These are phyloP conservation scores for Hyparrhenia diplandra DNA, from an alignment of 176 grass and related monocot species.

Conservation along the genomic window DNA sequence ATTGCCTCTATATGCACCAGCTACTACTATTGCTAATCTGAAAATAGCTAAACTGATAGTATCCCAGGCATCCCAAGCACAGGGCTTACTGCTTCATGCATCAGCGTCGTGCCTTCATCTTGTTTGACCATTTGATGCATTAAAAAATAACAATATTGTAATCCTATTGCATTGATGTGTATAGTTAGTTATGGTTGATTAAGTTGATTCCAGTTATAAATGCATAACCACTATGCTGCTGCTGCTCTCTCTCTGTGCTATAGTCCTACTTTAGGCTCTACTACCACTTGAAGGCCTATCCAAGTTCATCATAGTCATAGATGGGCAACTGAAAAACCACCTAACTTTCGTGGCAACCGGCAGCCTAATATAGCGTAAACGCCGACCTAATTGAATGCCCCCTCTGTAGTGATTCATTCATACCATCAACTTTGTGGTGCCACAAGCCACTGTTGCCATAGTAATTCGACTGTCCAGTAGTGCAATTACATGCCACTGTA, in stretches of 20 bases:
- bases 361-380: slow-evolving; percentile 29
- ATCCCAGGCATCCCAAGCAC: too few relatives aligned
- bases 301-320: slow-evolving; percentile 29
- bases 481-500: slow-evolving; percentile 33
- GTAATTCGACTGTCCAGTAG: slow-evolving; percentile 9
- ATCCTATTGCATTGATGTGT: neutral
- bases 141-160: neutral
- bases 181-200: slow-evolving; percentile 5
- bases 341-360: slow-evolving; percentile 25
- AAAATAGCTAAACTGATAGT: too few relatives aligned
- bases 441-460: neutral
- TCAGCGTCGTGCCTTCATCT: neutral
- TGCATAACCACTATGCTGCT: slow-evolving; percentile 20
- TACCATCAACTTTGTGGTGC: slow-evolving; percentile 2
- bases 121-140: slow-evolving; percentile 23
- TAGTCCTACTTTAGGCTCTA: neutral
- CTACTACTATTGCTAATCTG: too few relatives aligned
- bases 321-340: slow-evolving; percentile 28
- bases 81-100: neutral
- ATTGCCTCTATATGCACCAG: too few relatives aligned
- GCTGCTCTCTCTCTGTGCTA: too few relatives aligned
- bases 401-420: slow-evolving; percentile 13
- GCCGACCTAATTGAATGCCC: slow-evolving; percentile 31
- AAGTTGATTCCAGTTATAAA: slow-evolving; percentile 28
- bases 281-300: slow-evolving; percentile 18